Evolutionary conservation across 257 asterid species (phyloP), one percentile per base, ranked within the genome.

Genomic region (Knoxia roxburghii): DNA sequence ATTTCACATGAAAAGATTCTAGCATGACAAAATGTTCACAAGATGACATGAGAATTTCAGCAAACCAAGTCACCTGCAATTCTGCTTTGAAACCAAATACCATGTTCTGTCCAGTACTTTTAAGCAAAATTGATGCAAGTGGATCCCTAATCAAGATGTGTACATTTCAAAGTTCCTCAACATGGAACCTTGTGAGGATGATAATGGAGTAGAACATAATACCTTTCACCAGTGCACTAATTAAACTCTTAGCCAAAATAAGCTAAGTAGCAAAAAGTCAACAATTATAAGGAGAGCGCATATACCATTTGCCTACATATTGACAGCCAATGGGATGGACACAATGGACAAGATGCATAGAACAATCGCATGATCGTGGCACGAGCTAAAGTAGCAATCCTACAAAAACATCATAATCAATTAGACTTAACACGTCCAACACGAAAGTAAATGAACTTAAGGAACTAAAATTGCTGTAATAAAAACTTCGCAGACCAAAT

Each of bases 271-370:
- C 35, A 18, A 17, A 13, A 51, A 48, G 41, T 20, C 61, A 21
- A 66, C 24, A 48, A 52, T 63, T 20, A 54, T 33, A 62, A 45
- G 64, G 69, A 77, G 62, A 55, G 61, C 51, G 67, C 71, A 73
- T 48, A 64, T 85, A 94, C 99, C 99, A 94, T 81, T 78, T 77
- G 82, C 74, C 76, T 96, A 82, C 95, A 90, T 80, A 94, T 83
- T 30, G 85, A 85, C 68, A 94, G 82, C 99, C 99, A 94, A 71
- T 74, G 95, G n/a, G 99, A 90, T 48, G 99, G 97, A 61, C 82
- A 82, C 56, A 85, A 88, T 61, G 97, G 95, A 81, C 96, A 84
- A 62, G 99, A 88, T 56, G 95, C 94, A 84, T 81, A 82, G 58
- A 94, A 91, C 85, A 94, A 79, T 67, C 97, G 84, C 87, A 83